Evolutionary conservation across 1,284 basidiomycete genomes (phyloP).

Genomic region (Wolfiporia cocos): DNA sequence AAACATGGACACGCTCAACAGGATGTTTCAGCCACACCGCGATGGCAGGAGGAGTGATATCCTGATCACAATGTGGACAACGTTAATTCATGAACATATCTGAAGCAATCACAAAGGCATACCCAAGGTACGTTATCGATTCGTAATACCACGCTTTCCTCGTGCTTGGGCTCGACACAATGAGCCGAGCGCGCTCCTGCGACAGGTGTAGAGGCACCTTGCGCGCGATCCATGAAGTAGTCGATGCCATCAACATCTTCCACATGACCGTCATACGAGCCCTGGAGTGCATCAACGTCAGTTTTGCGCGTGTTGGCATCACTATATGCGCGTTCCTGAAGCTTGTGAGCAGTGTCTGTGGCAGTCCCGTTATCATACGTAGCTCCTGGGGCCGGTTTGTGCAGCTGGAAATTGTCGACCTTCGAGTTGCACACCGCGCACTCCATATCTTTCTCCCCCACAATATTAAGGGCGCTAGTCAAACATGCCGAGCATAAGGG

Average conservation of each 20-base stretch:
- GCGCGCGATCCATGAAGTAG: constrained; percentile 25
- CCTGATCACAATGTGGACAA: constrained; percentile 44
- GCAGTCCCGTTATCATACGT: not conserved
- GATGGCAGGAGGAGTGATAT: constrained; percentile 73
- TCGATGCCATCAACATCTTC: constrained; percentile 12
- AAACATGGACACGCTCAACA: constrained; percentile 62
- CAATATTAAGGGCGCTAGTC: constrained; percentile 77
- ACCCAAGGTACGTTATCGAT: constrained; percentile 87
- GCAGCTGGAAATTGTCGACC: constrained; percentile 62
- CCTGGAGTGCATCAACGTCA: constrained; percentile 15
- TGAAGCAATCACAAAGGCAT: too few relatives aligned
- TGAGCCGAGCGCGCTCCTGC: constrained; percentile 7
- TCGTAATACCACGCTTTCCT: constrained; percentile 56
- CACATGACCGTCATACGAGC: constrained; percentile 12
- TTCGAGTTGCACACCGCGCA: constrained; percentile 68
- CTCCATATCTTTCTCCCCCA: constrained; percentile 79
- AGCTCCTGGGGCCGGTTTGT: constrained; percentile 14
- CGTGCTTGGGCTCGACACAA: constrained; percentile 7
- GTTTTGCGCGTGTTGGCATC: constrained; percentile 15
- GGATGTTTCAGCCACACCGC: constrained; percentile 62
- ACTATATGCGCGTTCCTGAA: constrained; percentile 14
- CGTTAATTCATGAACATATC: too few relatives aligned
- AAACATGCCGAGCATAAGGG: constrained; percentile 72
- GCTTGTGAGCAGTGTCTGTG: not conserved
- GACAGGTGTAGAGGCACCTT: constrained; percentile 27